Conservation (phyloP, 257 asterid genomes). For the Nicotiana sylvestris region DNA sequence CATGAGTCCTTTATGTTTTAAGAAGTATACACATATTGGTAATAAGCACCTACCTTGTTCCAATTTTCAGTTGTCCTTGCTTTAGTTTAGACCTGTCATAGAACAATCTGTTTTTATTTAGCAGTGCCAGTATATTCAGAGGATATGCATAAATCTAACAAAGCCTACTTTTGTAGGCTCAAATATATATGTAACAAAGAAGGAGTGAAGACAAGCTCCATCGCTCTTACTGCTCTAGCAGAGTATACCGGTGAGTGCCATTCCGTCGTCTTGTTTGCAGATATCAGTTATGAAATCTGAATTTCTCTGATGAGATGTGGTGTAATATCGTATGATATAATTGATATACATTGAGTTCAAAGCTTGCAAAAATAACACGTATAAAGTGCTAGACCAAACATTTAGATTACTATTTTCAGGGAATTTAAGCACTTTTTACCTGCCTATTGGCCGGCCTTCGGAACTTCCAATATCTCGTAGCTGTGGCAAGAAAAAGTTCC, state of each 20-base stretch:
- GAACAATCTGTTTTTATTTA: not conserved
- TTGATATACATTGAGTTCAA: not conserved
- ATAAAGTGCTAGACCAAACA: not conserved
- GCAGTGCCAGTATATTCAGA: not conserved
- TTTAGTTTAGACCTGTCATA: not conserved
- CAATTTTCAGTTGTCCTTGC: slow-evolving; percentile 7
- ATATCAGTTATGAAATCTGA: not conserved
- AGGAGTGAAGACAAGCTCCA: slow-evolving; percentile 66
- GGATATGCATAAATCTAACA: not conserved
- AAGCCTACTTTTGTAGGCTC: slow-evolving; percentile 47
- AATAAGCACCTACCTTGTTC: not conserved
- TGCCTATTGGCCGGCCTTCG: not conserved
- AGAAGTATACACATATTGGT: not conserved
- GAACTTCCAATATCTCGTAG: not conserved
- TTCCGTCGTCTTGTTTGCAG: not conserved
- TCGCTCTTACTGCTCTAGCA: slow-evolving; percentile 76
- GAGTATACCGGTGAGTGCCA: slow-evolving; percentile 67
- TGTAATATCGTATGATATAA: not conserved
- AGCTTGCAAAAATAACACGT: not conserved
- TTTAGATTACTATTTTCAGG: not conserved
- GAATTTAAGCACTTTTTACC: not conserved
- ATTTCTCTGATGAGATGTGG: not conserved
- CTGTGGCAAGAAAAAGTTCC: not conserved
- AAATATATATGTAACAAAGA: slow-evolving; percentile 85
- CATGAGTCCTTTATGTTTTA: not conserved